Conservation (phyloP, 768 basidiomycete genomes). For the Lentinula aciculospora region DNA sequence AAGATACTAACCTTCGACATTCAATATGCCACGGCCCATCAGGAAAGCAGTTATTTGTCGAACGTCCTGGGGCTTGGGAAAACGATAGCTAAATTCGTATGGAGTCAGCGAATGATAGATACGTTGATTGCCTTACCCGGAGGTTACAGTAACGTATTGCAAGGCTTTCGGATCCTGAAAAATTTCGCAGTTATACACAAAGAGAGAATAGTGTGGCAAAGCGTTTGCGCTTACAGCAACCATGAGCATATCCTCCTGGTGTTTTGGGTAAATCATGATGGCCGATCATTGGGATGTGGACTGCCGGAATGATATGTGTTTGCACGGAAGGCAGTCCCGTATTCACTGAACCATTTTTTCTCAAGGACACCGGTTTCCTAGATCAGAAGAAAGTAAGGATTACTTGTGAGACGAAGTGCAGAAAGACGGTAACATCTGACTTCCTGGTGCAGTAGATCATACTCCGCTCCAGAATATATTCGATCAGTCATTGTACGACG, state of each 20-base stretch:
- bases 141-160: slow-evolving; percentile 19
- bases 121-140: not conserved
- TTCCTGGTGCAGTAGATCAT: not conserved
- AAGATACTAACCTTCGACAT: slow-evolving; percentile 18
- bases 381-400: not conserved
- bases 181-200: not conserved
- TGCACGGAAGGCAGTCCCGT: not conserved
- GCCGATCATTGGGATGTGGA: not conserved
- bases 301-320: not conserved
- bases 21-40: slow-evolving; percentile 19
- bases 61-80: slow-evolving; percentile 17
- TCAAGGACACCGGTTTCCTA: not conserved
- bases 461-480: not conserved
- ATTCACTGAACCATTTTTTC: not conserved
- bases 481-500: not conserved
- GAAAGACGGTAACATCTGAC: not conserved
- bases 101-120: not conserved
- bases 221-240: not conserved
- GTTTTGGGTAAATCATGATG: too few relatives aligned
- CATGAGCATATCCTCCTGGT: slow-evolving; percentile 3
- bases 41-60: slow-evolving; percentile 10
- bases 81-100: slow-evolving; percentile 15
- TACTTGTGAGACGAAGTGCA: not conserved
- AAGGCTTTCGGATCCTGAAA: slow-evolving; percentile 3
- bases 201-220: not conserved